Evolutionary conservation across 306 rosid species (phyloP).

Genomic region (Luffa aegyptiaca): DNA sequence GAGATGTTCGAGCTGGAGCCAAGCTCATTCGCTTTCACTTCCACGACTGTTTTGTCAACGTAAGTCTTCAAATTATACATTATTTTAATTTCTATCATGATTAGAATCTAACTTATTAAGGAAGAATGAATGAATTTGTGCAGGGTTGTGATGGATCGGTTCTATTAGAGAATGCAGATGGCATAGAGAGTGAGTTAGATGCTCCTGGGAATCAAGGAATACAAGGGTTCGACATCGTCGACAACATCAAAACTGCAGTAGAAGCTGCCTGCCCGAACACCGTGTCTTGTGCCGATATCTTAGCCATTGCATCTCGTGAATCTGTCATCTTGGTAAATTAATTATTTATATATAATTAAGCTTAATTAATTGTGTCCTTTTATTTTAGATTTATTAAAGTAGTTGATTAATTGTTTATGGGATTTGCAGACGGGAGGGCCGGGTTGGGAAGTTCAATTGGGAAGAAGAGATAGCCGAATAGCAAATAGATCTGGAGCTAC

Average conservation of each 20-base stretch:
- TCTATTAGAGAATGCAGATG: constrained; percentile 24
- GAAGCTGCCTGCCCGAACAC: constrained; percentile 31
- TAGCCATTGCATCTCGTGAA: constrained; percentile 32
- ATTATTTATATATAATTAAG: too few species aligned
- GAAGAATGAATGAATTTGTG: background rate
- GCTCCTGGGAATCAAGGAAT: constrained; percentile 7
- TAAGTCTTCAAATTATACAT: background rate
- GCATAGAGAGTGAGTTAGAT: constrained; percentile 19
- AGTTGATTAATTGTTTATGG: background rate
- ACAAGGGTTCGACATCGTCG: constrained; percentile 23
- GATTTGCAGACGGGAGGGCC: constrained; percentile 18
- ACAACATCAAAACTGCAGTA: constrained; percentile 29
- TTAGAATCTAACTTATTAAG: too few species aligned
- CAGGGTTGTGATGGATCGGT: constrained; percentile 45
- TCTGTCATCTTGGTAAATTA: constrained; percentile 17
- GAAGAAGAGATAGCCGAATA: constrained; percentile 24
- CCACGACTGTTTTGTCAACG: constrained; percentile 28
- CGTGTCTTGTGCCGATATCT: constrained; percentile 42
- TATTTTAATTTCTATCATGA: too few species aligned
- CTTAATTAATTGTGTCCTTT: too few species aligned
- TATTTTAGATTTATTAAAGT: too few species aligned
- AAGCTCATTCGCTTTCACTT: constrained; percentile 29
- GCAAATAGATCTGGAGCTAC: constrained; percentile 15
- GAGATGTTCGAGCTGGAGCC: constrained; percentile 23
- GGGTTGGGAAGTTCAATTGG: constrained; percentile 18